These are phyloP conservation scores for Striga asiatica DNA, from an alignment of 257 asterid genomes.

Conservation along the genomic window DNA sequence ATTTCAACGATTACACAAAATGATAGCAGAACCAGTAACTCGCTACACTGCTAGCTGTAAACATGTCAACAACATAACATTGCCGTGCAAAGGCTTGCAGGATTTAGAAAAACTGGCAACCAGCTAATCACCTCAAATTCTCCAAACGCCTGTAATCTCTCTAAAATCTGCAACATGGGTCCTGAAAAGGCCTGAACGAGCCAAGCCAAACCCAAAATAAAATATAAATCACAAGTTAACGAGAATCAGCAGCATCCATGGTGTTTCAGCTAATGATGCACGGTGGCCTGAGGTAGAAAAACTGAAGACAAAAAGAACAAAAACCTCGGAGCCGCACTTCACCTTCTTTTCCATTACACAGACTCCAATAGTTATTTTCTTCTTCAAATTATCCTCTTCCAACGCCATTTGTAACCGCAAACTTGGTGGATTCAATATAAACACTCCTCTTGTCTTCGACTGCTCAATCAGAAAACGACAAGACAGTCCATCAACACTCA, in stretches of 20 bases:
- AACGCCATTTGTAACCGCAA: constrained; percentile 25
- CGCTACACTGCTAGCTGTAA: neutral
- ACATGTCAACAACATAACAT: neutral
- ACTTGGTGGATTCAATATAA: neutral
- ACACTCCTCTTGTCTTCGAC: constrained; percentile 12
- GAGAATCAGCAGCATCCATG: constrained; percentile 8
- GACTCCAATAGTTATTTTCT: constrained; percentile 69
- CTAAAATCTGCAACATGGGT: constrained; percentile 86
- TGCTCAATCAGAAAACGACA: constrained; percentile 17
- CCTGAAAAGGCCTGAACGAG: constrained; percentile 51
- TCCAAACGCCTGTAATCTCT: constrained; percentile 74
- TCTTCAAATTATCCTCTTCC: constrained; percentile 27
- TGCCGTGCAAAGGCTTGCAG: neutral
- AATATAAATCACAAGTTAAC: neutral
- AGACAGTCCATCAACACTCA: constrained; percentile 5
- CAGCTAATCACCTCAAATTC: constrained; percentile 65
- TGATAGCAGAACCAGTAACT: neutral
- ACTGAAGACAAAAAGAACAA: constrained; percentile 26
- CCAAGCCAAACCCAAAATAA: neutral
- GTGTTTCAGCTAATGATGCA: constrained; percentile 16
- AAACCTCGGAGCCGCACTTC: constrained; percentile 96
- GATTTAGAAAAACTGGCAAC: neutral
- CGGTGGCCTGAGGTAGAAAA: constrained; percentile 21
- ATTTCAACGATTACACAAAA: neutral
- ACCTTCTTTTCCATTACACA: constrained; percentile 99